Conservation (phyloP, 345 rosid genomes). For the Salix udensis region DNA sequence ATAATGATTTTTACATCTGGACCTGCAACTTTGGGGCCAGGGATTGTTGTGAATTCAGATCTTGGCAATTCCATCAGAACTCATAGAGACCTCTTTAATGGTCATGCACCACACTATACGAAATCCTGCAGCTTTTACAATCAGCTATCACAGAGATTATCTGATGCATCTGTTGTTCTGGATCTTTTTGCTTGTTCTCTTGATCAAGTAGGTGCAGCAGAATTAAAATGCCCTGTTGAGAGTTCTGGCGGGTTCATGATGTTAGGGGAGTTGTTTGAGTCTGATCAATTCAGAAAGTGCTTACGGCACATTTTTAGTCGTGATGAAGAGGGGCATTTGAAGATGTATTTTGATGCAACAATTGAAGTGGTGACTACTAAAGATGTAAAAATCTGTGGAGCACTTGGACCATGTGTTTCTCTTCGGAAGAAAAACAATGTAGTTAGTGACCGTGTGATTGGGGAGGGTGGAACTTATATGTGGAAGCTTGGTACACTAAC, state of each 20-base stretch:
- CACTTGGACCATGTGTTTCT: constrained; percentile 92
- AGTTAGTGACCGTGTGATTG: constrained; percentile 66
- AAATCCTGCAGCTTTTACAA: constrained; percentile 68
- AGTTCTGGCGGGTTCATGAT: constrained; percentile 86
- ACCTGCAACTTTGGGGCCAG: constrained; percentile 88
- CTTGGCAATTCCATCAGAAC: constrained; percentile 62
- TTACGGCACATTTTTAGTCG: constrained; percentile 66
- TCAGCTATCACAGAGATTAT: constrained; percentile 52
- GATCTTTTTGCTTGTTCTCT: constrained; percentile 94
- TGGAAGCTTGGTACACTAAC: constrained; percentile 83
- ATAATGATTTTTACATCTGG: constrained; percentile 93
- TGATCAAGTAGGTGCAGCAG: constrained; percentile 91
- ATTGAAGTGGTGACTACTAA: constrained; percentile 79
- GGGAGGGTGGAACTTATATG: constrained; percentile 72
- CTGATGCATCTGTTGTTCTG: constrained; percentile 59
- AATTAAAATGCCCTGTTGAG: constrained; percentile 72
- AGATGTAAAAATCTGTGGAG: constrained; percentile 77
- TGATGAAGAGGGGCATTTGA: constrained; percentile 60
- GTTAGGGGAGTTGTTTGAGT: constrained; percentile 79
- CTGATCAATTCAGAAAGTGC: constrained; percentile 72
- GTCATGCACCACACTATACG: constrained; percentile 45
- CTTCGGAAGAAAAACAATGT: constrained; percentile 52
- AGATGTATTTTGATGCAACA: constrained; percentile 84
- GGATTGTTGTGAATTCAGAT: constrained; percentile 68
- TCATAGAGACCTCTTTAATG: constrained; percentile 74